A percentile compares a stretch with the other conserved stretches of the same genome.
Conservation (phyloP, 805 yeast genomes). For the Ogataea sp. region DNA sequence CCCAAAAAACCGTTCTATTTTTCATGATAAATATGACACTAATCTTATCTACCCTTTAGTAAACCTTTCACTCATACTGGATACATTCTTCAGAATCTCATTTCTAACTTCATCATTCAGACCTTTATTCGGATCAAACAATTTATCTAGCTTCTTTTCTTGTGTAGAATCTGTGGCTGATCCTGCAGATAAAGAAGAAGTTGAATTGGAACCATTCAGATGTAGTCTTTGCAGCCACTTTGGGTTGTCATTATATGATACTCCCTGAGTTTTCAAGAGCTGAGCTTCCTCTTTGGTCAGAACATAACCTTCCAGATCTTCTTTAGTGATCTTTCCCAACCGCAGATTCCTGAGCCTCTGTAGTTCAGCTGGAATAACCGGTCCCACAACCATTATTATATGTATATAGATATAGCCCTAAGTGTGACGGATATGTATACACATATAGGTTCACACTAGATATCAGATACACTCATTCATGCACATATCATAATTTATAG, state of each 20-base stretch:
- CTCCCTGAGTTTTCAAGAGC: background rate
- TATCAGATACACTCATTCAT: too few species aligned
- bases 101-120: conserved; percentile 17
- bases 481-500: too few species aligned
- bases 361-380: conserved; percentile 15
- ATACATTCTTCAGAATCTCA: conserved; percentile 16
- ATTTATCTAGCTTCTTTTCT: conserved; percentile 7
- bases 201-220: background rate
- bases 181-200: too few species aligned
- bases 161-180: background rate
- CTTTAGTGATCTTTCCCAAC: conserved; percentile 5
- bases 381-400: conserved; percentile 11
- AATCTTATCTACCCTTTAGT: background rate
- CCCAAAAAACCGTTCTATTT: too few species aligned
- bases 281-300: conserved; percentile 1
- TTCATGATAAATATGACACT: too few species aligned
- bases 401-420: too few species aligned
- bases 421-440: too few species aligned
- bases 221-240: background rate
- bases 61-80: conserved; percentile 3
- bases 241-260: background rate
- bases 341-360: conserved; percentile 11
- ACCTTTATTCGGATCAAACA: conserved; percentile 15
- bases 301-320: conserved; percentile 1
- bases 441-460: background rate